Base-by-base conservation (phyloP, 148 eudicot genomes). In the Suaeda aralocaspica region DNA sequence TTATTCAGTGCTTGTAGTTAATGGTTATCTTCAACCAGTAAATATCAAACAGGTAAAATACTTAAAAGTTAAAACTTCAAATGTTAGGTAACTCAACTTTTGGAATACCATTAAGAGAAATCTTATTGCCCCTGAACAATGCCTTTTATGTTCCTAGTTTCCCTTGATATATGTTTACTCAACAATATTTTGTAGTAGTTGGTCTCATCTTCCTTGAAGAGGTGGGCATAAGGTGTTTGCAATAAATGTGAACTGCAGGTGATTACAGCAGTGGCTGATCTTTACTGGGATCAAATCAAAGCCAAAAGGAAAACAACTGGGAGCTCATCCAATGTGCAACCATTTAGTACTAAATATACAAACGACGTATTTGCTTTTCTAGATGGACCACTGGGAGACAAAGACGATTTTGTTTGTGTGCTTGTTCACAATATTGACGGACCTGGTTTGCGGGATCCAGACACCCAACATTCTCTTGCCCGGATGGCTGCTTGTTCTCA, bases 391-490 rank as follows among this genome's bases (percentile, higher is more conserved):
- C 79, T 78, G 36, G 59, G 29, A 67, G 85, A 79, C 57, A 86
- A 72, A 19, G 55, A 70, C 60, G 92, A 82, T 72, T 82, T 79
- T 72, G 77, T 90, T 60, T 87, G 96, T 81, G 76, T 93, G 45
- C 65, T 88, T 39, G 79, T 93, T 70, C 93, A 93, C 78, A 93
- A 90, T 73, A 93, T 93, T 70, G 98, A 93, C 75, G 98, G 98
- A 46, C 96, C 96, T 74, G 96, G 85, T 49, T 69, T 93, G 82
- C 90, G 92, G 68, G 98, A 88, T 74, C 67, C 92, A 28, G 95
- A 93, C 71, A 85, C 80, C 55, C 98, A 93, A 62, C 95, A 90
- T 72, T 72, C 64, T 82, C 92, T 93, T 68, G 95, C 96, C 22
- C 79, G 85, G 60, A 48, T 93, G 50, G 96, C 98, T 70, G 88